Base-by-base conservation (phyloP, 2,329 filamentous ascomycete species). In the Fusarium penzigii region DNA sequence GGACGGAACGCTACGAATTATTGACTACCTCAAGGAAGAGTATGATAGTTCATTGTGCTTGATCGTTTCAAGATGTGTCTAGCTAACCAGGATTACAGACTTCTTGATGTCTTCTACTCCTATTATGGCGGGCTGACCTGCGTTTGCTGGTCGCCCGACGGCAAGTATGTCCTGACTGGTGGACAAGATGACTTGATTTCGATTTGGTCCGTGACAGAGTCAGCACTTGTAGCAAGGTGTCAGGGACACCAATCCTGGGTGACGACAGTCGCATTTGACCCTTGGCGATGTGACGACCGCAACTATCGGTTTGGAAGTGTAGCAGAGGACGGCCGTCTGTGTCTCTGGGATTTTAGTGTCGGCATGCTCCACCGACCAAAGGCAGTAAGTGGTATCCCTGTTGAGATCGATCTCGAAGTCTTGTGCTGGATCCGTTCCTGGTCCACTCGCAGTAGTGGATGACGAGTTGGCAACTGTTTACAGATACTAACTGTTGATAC, bases 221-320 rank as follows among this genome's bases (percentile, higher is more conserved):
- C 85, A 42, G 84, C 86, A 48, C 85, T 99, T 45, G 87, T 99
- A 45, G 94, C 93, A 16, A 85, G 94, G 57, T 97, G 94, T 69
- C 91, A 95, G 66, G 94, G 94, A 3, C 94, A 99, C 72, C 88
- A 95, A 58, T 96, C 92, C 5, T 99, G 92, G 92, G 92, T 99
- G 1, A 92, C 91, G 4, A 86, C 87, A 14, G 90, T 99, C 39
- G 90, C 91, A 4, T 99, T 97, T 69, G 94, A 99, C 69, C 92
- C 92, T 0, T 99, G 94, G 94, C 84, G 92, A 57, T 99, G 94
- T 67, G 94, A 99, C 67, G 91, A 96, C 68, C 85, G 89, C 63
- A 97, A 91, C 64, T 99, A 99, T 72, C 85, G 94, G 2, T 96
- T 99, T 65, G 94, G 94, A 29, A 96, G 91, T 65, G 93, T 99